Evolutionary conservation across 73 alveolate genomes (phyloP), one percentile per base, ranked within the genome.

Genomic region (Paramecium caudatum): DNA sequence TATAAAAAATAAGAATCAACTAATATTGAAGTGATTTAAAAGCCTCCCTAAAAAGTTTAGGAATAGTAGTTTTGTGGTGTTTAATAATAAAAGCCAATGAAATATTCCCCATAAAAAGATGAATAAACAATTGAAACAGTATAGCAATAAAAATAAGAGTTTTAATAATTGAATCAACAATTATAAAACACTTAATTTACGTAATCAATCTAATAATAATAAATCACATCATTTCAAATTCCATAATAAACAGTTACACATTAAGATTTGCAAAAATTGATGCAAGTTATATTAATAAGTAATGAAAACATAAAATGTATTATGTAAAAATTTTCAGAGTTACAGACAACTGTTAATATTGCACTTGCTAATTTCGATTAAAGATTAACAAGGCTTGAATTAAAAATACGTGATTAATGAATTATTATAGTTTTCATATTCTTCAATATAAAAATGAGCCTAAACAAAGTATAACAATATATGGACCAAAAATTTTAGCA

Each of bases 361-460:
- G 69, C 70, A 6, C 32, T 74, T 9, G 46, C 41, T 6, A 74
- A 74, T 16, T 74, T 74, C 32, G 47, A 43, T 74, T 25, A 37
- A 5, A 74, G 88, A 74, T 74, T 74, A 21, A 15, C 88, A 15
- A 37, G 36, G 15, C 34, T 68, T 6, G 84, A 68, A 21, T 55
- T 55, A 55, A 55, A 55, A 55, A 23, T 55, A 10, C 80, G 41
- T 55, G 80, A 55, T 55, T 55, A 55, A 23, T 55, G 80, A 55
- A 55, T 55, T 55, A 55, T 55, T 55, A 55, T 55, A 55, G 80
- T 55, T 55, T 55, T 55, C 80, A 55, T 55, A 21, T 55, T 55
- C 30, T 27, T 55, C 80, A 55, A 43, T 17, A 55, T 27, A 55
- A 55, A 27, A 55, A 9, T 55, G 80, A 37, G 30, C 80, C 30